Percentiles rank a stretch among this genome's conserved stretches.
These are phyloP conservation scores for Cryptococcus floricola DNA, from an alignment of 1,284 basidiomycete genomes.

Conservation along the genomic window DNA sequence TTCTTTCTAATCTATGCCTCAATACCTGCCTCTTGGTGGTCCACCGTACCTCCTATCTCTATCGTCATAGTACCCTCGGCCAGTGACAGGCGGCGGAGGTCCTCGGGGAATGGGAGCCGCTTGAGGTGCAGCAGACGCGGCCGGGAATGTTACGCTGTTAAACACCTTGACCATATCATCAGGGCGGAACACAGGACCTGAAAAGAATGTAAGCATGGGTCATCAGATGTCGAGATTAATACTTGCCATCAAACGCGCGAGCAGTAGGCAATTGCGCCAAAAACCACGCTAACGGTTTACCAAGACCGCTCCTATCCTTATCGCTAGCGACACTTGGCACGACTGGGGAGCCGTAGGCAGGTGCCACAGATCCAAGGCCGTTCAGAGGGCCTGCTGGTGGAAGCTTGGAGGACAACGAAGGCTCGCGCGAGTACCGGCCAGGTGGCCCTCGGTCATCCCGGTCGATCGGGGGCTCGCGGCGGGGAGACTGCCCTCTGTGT, in stretches of 20 bases:
- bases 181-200: constrained; percentile 78
- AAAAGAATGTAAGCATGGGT: neutral
- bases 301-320: constrained; percentile 57
- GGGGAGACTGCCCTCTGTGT: constrained; percentile 13
- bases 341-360: constrained; percentile 1
- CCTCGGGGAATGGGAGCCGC: neutral
- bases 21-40: neutral
- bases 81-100: neutral
- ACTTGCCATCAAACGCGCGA: constrained; percentile 73
- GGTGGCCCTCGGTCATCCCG: constrained; percentile 1
- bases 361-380: neutral
- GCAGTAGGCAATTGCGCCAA: constrained; percentile 70
- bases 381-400: neutral
- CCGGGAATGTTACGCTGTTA: constrained; percentile 20
- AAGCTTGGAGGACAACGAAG: neutral
- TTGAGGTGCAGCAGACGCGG: neutral
- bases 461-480: constrained; percentile 3
- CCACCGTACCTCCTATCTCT: neutral
- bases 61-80: neutral
- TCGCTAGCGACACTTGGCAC: constrained; percentile 3
- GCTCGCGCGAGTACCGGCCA: neutral
- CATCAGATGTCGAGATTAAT: neutral
- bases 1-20: neutral
- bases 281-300: constrained; percentile 74
- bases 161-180: constrained; percentile 75